Evolutionary conservation across 495 filamentous ascomycete genomes (phyloP), one percentile per base, ranked within the genome.

Genomic region (Penicillium pulvis): DNA sequence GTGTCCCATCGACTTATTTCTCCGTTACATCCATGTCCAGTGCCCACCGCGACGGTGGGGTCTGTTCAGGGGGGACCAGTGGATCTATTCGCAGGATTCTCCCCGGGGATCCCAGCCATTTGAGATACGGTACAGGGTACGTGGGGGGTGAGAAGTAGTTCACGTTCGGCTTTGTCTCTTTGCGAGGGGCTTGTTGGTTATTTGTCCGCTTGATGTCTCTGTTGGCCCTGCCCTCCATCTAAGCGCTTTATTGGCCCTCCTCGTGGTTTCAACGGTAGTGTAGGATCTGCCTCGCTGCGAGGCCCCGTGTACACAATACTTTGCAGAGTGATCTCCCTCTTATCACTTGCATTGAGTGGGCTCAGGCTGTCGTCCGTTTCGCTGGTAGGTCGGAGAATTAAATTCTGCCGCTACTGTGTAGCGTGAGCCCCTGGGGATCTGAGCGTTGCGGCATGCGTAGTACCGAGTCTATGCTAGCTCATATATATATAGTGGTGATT

Each of bases 1-100:
- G 64, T 65, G 53, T 64, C 57, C 62, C 62, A 59, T 61, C 59
- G 55, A 57, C 41, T 55, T 64, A 57, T 67, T 65, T 63, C 57
- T 68, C 64, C 67, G 62, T 67, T 55, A 62, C 65, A 70, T 63
- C 67, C 67, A 68, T 70, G 67, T 67, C 56, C 61, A 63, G 65
- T 68, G 67, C 59, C 67, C 67, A 70, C 67, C 56, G 47, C 60
- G 56, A 48, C 33, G 53, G 64, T 69, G 66, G 67, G 55, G 64
- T 52, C 59, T 49, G 50, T 51, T 45, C 55, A 41, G 58, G 56
- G 62, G 54, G 54, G 14, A 16, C 35, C 35, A 20, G 59, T 69
- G 66, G 66, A 68, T 63, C 66, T 59, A 60, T 58, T 59, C 35
- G 52, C 58, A 69, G 63, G 61, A 69, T 62, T 63, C 55, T 51